Evolutionary conservation across 805 yeast species (phyloP).

Genomic region (Pichia heedii): DNA sequence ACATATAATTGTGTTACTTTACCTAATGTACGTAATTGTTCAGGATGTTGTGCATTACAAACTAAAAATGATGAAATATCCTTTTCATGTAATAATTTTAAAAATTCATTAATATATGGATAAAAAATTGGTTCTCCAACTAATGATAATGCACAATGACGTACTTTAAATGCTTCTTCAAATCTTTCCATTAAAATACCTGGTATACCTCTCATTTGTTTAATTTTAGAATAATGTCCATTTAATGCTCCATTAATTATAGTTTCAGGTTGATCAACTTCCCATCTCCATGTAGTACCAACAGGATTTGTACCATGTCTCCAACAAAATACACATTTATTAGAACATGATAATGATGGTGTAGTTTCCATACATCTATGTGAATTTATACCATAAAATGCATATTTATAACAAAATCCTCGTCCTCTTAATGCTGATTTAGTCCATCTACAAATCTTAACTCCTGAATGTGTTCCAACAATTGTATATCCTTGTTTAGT

Average conservation of each 20-base stretch:
- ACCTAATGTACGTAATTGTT: constrained; percentile 54
- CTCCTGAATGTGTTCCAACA: constrained; percentile 93
- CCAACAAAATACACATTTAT: constrained; percentile 96
- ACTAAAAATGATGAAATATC: constrained; percentile 82
- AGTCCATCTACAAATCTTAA: constrained; percentile 93
- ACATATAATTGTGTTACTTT: constrained; percentile 89
- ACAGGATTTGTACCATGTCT: constrained; percentile 96
- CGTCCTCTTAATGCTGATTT: constrained; percentile 89
- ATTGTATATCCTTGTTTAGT: constrained; percentile 92
- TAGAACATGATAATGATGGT: constrained; percentile 87
- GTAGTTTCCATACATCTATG: constrained; percentile 96
- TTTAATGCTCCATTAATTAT: constrained; percentile 77
- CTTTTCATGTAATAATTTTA: constrained; percentile 68
- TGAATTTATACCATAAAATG: constrained; percentile 82
- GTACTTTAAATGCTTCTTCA: constrained; percentile 81
- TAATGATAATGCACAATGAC: constrained; percentile 84
- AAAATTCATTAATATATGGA: constrained; percentile 82
- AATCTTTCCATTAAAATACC: constrained; percentile 87
- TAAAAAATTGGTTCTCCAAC: constrained; percentile 95
- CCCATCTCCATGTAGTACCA: constrained; percentile 96
- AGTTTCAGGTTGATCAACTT: constrained; percentile 79
- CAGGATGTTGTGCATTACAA: constrained; percentile 95
- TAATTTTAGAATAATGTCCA: constrained; percentile 87
- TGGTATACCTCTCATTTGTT: constrained; percentile 93
- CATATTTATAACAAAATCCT: constrained; percentile 89